These are phyloP conservation scores for Babesia ovata DNA, from an alignment of 169 alveolate genomes.

Conservation along the genomic window DNA sequence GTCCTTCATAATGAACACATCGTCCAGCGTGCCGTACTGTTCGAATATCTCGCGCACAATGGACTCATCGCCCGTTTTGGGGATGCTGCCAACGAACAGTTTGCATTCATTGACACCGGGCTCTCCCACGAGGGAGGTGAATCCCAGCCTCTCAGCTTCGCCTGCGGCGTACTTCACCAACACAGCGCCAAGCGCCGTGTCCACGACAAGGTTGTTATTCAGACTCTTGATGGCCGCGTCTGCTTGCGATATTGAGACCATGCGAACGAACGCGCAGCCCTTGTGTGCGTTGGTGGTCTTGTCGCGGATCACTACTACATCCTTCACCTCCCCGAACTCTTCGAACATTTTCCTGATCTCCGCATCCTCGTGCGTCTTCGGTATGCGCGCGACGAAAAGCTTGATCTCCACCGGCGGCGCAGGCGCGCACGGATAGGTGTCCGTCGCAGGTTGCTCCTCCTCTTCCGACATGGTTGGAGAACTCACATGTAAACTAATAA, in stretches of 20 bases:
- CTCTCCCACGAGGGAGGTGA: constrained; percentile 78
- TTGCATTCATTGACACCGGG: constrained; percentile 87
- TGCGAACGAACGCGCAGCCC: constrained; percentile 79
- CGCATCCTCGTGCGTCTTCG: constrained; percentile 81
- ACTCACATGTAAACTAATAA: no score
- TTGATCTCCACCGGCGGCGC: constrained; percentile 90
- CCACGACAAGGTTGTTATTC: constrained; percentile 78
- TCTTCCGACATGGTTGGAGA: neutral
- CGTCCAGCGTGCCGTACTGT: constrained; percentile 85
- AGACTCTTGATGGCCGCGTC: constrained; percentile 88
- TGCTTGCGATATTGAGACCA: constrained; percentile 89
- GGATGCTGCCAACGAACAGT: constrained; percentile 88
- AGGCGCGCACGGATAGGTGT: constrained; percentile 78
- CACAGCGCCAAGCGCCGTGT: constrained; percentile 83
- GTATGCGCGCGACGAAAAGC: constrained; percentile 88
- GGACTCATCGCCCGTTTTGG: constrained; percentile 82
- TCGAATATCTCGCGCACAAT: constrained; percentile 79
- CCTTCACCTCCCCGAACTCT: constrained; percentile 86
- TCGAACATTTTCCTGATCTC: constrained; percentile 81
- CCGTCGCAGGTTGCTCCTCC: constrained; percentile 11
- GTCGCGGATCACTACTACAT: constrained; percentile 83
- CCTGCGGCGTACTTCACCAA: constrained; percentile 88
- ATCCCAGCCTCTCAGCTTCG: constrained; percentile 85
- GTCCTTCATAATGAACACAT: constrained; percentile 86
- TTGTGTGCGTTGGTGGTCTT: constrained; percentile 84